A percentile compares a stretch with the other conserved stretches of the same genome.
phyloP scores from a whole-genome alignment of 805 yeast species.

The Metschnikowia bowlesiae region DNA sequence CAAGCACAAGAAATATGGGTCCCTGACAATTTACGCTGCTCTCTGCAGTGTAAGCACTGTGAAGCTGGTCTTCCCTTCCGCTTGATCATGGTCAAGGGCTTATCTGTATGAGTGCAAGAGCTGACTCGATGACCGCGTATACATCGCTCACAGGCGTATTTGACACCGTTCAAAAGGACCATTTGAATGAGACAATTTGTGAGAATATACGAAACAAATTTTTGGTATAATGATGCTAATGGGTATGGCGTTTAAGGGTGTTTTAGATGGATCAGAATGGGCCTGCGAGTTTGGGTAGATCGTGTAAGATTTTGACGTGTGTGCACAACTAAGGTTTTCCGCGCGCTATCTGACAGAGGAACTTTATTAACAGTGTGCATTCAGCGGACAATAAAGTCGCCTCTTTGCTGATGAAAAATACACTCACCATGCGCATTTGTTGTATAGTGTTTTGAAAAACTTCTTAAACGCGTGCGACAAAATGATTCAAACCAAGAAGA shows the following conservation, averaged over 20 bases:
- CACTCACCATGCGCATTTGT: too few species aligned
- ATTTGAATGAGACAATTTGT: slow-evolving; percentile 34
- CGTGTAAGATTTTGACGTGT: slow-evolving; percentile 1
- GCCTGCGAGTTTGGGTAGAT: background rate
- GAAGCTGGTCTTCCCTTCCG: slow-evolving; percentile 96
- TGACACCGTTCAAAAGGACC: slow-evolving; percentile 90
- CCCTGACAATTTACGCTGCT: slow-evolving; percentile 61
- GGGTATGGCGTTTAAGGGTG: background rate
- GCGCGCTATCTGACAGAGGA: slow-evolving; percentile 1
- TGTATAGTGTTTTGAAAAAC: too few species aligned
- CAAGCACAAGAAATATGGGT: slow-evolving; percentile 70
- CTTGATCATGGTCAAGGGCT: slow-evolving; percentile 86
- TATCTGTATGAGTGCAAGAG: slow-evolving; percentile 87
- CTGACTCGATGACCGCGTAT: slow-evolving; percentile 96
- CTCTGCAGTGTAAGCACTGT: slow-evolving; percentile 84
- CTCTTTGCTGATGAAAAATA: background rate
- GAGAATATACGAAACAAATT: background rate
- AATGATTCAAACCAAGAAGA: too few species aligned
- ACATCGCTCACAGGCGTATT: slow-evolving; percentile 95
- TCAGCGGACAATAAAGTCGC: background rate
- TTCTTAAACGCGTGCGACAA: too few species aligned
- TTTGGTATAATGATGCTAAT: too few species aligned
- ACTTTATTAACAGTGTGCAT: background rate
- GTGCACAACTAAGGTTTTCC: slow-evolving; percentile 1
- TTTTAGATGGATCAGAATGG: background rate